phyloP scores from a whole-genome alignment of 441 rosid species.

The Adansonia madagascariensis region DNA sequence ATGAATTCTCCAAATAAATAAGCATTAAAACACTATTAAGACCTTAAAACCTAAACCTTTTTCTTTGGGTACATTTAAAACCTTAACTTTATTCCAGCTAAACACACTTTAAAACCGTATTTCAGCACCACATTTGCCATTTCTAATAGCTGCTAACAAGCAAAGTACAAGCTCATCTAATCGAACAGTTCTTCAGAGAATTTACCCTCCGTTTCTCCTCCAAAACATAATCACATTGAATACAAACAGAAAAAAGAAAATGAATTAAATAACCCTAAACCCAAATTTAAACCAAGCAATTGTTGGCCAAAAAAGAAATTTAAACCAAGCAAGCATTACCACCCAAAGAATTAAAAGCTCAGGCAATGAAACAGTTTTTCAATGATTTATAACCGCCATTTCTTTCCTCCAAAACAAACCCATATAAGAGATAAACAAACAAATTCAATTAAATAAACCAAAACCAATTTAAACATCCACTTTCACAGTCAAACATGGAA shows the following conservation, averaged over 20 bases:
- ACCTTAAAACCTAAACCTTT: background rate
- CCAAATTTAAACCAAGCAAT: background rate
- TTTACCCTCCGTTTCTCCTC: background rate
- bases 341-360: background rate
- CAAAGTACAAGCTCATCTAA: background rate
- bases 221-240: background rate
- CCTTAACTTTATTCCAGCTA: background rate
- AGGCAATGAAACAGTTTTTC: background rate
- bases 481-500: slow-evolving; percentile 8
- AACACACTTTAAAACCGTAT: background rate
- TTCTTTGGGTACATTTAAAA: background rate
- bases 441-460: background rate
- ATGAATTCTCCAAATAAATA: background rate
- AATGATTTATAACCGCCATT: background rate
- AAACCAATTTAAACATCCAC: background rate
- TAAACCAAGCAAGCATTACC: background rate
- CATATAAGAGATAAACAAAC: background rate
- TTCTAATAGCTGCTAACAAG: background rate
- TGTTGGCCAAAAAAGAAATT: background rate
- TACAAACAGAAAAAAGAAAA: background rate
- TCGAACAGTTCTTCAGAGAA: background rate
- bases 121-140: background rate
- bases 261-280: background rate
- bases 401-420: slow-evolving; percentile 11
- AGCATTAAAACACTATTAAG: background rate